A percentile compares a stretch with the other conserved stretches of the same genome.
Evolutionary conservation across 2,329 filamentous ascomycete species (phyloP).

Genomic region (Exophiala sp.): DNA sequence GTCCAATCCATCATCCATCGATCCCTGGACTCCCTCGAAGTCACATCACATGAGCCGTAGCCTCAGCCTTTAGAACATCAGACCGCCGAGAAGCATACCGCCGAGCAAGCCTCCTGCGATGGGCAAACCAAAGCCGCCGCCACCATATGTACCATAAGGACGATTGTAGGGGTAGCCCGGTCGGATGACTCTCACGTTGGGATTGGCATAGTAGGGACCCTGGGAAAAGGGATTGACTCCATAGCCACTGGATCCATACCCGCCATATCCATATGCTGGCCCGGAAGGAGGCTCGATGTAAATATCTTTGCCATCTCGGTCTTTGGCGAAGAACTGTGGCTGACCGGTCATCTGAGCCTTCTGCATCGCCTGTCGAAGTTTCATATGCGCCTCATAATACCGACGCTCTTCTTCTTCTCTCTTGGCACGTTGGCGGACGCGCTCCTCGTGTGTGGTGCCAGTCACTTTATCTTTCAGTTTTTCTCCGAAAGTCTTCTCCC

Average conservation of each 20-base stretch:
- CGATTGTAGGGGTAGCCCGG: slow-evolving; percentile 46
- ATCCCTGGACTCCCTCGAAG: too few relatives aligned
- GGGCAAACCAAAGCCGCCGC: slow-evolving; percentile 44
- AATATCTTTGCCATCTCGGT: slow-evolving; percentile 50
- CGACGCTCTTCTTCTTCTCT: slow-evolving; percentile 47
- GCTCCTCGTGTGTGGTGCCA: slow-evolving; percentile 51
- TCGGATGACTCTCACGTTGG: slow-evolving; percentile 46
- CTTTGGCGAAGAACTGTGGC: slow-evolving; percentile 52
- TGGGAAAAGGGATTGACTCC: slow-evolving; percentile 44
- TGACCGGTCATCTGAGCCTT: slow-evolving; percentile 49
- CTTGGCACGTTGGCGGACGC: slow-evolving; percentile 41
- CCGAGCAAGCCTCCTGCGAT: slow-evolving; percentile 44
- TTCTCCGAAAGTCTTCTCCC: slow-evolving; percentile 46
- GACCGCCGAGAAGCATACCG: slow-evolving; percentile 44
- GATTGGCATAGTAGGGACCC: slow-evolving; percentile 42
- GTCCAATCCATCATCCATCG: too few relatives aligned
- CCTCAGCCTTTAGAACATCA: slow-evolving; percentile 31
- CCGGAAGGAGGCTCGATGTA: slow-evolving; percentile 52
- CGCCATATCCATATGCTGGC: slow-evolving; percentile 18
- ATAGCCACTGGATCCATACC: slow-evolving; percentile 22
- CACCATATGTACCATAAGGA: slow-evolving; percentile 41
- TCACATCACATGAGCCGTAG: too few relatives aligned
- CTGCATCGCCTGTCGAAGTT: slow-evolving; percentile 47
- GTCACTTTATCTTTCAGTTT: slow-evolving; percentile 57
- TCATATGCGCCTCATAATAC: slow-evolving; percentile 49